Percentiles rank a stretch among this genome's conserved stretches.
Evolutionary conservation across 108 stramenopile species (phyloP).

Genomic region (Chaetoceros muelleri): DNA sequence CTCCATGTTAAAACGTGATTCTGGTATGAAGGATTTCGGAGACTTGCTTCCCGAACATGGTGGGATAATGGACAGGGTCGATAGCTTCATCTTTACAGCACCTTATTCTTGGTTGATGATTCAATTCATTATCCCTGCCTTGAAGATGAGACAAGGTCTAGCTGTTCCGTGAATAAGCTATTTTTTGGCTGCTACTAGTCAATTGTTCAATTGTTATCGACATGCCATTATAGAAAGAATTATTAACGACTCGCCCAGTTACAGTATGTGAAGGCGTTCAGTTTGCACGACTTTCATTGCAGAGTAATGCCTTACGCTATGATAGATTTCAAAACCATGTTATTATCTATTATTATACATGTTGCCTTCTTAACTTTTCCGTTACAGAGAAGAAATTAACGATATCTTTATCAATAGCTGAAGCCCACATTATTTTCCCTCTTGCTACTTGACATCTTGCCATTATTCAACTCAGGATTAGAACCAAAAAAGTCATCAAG

Average conservation of each 20-base stretch:
- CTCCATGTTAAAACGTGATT: conserved; percentile 94
- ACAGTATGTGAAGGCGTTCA: too few species aligned
- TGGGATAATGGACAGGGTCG: conserved; percentile 92
- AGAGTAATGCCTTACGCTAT: too few species aligned
- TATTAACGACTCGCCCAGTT: too few species aligned
- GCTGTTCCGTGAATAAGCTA: background rate
- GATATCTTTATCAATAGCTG: too few species aligned
- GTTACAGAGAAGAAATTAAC: too few species aligned
- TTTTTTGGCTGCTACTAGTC: too few species aligned
- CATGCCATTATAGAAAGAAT: too few species aligned
- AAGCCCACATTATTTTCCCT: background rate
- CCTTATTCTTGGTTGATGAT: conserved; percentile 78
- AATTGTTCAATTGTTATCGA: too few species aligned
- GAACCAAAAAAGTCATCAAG: conserved; percentile 36
- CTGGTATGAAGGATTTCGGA: conserved; percentile 94
- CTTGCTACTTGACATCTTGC: background rate
- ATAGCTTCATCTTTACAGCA: conserved; percentile 93
- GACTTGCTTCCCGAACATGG: conserved; percentile 96
- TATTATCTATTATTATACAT: too few species aligned
- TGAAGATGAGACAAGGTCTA: conserved; percentile 15
- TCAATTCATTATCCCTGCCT: conserved; percentile 51
- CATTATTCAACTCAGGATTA: background rate
- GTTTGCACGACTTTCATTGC: too few species aligned
- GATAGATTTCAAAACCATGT: too few species aligned
- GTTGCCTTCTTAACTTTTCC: too few species aligned